These are phyloP conservation scores for Dissophora ornata DNA, from an alignment of 192 early-diverging fungal genomes.

Conservation along the genomic window DNA sequence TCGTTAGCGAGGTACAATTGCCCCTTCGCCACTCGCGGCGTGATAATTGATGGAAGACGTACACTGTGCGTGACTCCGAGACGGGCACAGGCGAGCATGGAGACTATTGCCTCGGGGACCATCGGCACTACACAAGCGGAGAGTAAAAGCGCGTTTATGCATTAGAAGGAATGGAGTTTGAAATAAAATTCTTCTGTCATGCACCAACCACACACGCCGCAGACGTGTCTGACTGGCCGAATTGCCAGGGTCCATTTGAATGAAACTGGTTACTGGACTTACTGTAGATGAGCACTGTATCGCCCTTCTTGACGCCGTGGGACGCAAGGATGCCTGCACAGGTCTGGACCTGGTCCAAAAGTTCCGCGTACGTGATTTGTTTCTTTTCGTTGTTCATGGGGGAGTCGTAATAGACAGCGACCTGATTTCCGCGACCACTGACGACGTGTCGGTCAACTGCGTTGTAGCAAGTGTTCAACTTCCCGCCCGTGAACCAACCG, in stretches of 20 bases:
- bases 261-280: constrained; percentile 9
- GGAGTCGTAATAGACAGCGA: constrained; percentile 83
- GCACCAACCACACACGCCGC: too few relatives aligned
- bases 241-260: background rate
- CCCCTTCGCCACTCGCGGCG: too few relatives aligned
- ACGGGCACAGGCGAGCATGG: constrained; percentile 88
- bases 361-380: constrained; percentile 74
- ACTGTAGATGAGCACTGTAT: constrained; percentile 87
- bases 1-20: too few relatives aligned
- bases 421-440: constrained; percentile 62
- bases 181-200: background rate
- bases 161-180: constrained; percentile 2
- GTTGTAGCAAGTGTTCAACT: constrained; percentile 87
- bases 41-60: too few relatives aligned
- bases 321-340: constrained; percentile 72
- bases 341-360: constrained; percentile 72
- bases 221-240: too few relatives aligned
- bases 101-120: constrained; percentile 83
- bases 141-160: too few relatives aligned
- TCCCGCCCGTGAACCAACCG: constrained; percentile 76
- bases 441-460: constrained; percentile 79
- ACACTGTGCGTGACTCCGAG: constrained; percentile 87
- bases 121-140: constrained; percentile 73
- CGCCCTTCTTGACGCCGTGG: constrained; percentile 74
- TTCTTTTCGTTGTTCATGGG: constrained; percentile 67